Evolutionary conservation across 345 rosid species (phyloP), one percentile per base, ranked within the genome.

Genomic region (Gossypium arboreum): DNA sequence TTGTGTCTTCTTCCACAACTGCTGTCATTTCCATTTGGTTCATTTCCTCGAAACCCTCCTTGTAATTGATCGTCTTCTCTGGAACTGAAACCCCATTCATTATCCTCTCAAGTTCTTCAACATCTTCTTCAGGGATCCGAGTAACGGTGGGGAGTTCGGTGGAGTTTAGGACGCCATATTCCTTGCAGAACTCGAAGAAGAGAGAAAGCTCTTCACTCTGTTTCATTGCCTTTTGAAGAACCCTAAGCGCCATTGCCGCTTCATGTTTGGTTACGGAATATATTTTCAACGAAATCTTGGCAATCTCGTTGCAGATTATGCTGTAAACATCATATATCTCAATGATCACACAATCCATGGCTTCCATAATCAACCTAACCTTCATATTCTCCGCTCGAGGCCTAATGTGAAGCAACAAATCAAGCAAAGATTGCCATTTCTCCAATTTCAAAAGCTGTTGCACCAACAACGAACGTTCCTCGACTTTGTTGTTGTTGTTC

Each of bases 301-400:
- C 88, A 8, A 89, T 76, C 20, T 80, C 86, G 7, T 73, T 83
- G 76, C 91, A 92, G 11, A 92, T 89, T 77, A 79, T 81, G 79
- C 88, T 78, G 64, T 88, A 88, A 41, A 88, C 67, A 66, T 91
- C 91, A 54, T 84, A 75, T 17, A 89, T 83, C 81, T 94, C 97
- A 10, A 79, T 83, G 70, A 88, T 51, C 7, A 92, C 77, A 54
- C 90, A 88, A 61, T 89, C 94, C 97, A 94, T 87, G n/a, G 95
- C 97, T 75, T 89, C 97, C 2, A 82, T 76, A 58, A 92, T 81
- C 44, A 94, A 71, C 13, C 55, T 52, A 41, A 76, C 77, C 73
- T 50, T 81, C 94, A 88, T 89, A 48, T 77, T 87, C 1, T 76
- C 74, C 0, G 83, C 84, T 24, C 56, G 48, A 4, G 97, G 97